Conservation (phyloP, 305 asterid species). For the Fraxinus paxiana region DNA sequence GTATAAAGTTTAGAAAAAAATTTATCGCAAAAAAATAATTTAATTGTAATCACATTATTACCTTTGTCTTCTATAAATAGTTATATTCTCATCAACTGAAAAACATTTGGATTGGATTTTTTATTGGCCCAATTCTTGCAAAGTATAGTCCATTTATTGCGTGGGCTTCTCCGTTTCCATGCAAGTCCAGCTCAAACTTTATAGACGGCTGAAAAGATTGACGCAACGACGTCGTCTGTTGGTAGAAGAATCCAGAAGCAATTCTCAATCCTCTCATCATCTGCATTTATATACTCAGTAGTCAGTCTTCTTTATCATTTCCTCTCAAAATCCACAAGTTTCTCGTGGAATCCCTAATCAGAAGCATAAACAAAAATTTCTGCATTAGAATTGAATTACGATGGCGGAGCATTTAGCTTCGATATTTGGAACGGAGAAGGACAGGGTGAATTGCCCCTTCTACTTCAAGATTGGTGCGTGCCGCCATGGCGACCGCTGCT, state of each 20-base stretch:
- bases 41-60: no score
- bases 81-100: no score
- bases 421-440: constrained; percentile 90
- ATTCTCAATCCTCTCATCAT: not conserved
- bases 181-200: no score
- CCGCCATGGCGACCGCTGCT: constrained; percentile 94
- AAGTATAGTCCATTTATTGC: not conserved
- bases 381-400: not conserved
- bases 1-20: no score
- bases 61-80: no score
- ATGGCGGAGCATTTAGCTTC: constrained; percentile 98
- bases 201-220: not conserved
- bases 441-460: constrained; percentile 91
- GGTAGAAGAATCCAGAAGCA: not conserved
- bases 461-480: constrained; percentile 98
- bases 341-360: not conserved
- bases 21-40: no score
- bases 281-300: not conserved
- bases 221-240: not conserved
- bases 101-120: not conserved
- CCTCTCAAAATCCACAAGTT: not conserved
- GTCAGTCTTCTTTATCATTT: not conserved
- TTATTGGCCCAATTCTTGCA: not conserved
- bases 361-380: not conserved
- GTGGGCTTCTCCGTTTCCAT: not conserved